Evolutionary conservation across 345 rosid species (phyloP).

Genomic region (Eucalyptus pumila): DNA sequence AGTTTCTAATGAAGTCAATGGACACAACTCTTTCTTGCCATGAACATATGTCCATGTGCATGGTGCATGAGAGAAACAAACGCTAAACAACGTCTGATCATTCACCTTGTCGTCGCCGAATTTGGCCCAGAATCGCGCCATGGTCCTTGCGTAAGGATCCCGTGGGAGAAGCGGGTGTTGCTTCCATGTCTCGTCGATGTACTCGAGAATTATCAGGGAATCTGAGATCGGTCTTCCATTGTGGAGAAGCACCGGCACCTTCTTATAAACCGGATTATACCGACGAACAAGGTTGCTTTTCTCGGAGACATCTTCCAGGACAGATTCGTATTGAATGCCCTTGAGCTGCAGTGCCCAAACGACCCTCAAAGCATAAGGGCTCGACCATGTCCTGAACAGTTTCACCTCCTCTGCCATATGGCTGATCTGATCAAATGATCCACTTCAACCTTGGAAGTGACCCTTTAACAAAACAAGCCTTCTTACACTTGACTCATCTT

Average conservation of each 20-base stretch:
- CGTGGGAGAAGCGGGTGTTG: not conserved
- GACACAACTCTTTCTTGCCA: not conserved
- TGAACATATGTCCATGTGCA: not conserved
- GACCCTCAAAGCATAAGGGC: not conserved
- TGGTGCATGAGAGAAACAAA: not conserved
- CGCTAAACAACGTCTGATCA: not conserved
- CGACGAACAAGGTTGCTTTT: not conserved
- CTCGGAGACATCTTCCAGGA: not conserved
- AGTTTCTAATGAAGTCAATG: not conserved
- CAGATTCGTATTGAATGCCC: not conserved
- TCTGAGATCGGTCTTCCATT: not conserved
- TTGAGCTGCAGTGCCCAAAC: not conserved
- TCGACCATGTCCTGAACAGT: slow-evolving; percentile 1
- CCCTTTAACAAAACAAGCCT: not conserved
- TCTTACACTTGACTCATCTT: not conserved
- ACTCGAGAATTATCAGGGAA: not conserved
- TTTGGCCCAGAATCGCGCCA: not conserved
- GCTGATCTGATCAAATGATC: not conserved
- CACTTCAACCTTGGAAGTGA: not conserved
- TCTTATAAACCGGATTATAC: not conserved
- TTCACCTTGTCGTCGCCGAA: not conserved
- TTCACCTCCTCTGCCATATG: not conserved
- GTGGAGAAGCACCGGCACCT: not conserved
- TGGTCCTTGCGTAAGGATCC: not conserved
- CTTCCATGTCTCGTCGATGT: not conserved